phyloP scores from a whole-genome alignment of 495 filamentous ascomycete species.

The Penicillium bialowiezense region DNA sequence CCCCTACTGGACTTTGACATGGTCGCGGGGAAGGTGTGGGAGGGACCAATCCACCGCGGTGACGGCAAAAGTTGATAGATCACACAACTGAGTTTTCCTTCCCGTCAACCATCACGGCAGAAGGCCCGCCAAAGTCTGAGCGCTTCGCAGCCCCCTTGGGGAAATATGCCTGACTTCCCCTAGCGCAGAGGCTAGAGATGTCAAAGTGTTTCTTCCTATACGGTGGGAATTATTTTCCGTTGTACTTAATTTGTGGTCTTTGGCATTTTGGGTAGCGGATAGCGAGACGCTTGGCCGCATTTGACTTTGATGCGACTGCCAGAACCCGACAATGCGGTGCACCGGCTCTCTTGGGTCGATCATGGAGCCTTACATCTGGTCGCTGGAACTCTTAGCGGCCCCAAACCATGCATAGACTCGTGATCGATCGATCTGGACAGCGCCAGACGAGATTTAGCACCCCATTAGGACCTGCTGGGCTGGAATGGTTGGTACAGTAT shows the following conservation, averaged over 20 bases:
- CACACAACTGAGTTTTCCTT: conserved; percentile 2
- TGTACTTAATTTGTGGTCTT: background rate
- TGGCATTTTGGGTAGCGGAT: background rate
- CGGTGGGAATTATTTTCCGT: conserved; percentile 10
- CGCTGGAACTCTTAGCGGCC: background rate
- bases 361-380: conserved; percentile 11
- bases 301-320: conserved; percentile 14
- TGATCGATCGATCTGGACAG: conserved; percentile 8
- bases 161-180: background rate
- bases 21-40: background rate
- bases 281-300: background rate
- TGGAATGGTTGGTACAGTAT: background rate
- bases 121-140: background rate
- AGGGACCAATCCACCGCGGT: background rate
- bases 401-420: background rate
- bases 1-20: background rate
- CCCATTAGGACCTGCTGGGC: background rate
- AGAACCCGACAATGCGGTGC: conserved; percentile 38
- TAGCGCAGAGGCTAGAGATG: background rate
- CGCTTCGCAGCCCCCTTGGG: background rate
- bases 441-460: background rate
- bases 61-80: conserved; percentile 9
- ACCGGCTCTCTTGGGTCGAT: conserved; percentile 29
- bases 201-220: conserved; percentile 3
- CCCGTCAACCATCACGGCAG: conserved; percentile 3